Percentiles rank a stretch among this genome's conserved stretches.
These are phyloP conservation scores for Ricinus communis DNA, from an alignment of 345 rosid species.

Conservation along the genomic window DNA sequence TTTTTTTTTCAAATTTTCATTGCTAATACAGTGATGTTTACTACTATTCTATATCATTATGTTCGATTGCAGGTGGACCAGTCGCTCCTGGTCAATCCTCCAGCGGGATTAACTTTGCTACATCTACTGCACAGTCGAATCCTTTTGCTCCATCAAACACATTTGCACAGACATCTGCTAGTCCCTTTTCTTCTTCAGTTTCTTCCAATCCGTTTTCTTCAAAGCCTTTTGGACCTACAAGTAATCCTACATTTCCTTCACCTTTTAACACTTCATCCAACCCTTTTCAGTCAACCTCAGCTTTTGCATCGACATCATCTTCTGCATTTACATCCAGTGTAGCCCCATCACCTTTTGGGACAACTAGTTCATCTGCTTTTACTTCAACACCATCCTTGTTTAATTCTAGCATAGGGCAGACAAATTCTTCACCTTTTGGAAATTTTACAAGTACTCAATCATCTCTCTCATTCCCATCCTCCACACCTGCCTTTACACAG, in stretches of 20 bases:
- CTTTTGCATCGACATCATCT: slow-evolving; percentile 45
- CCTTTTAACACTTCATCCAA: slow-evolving; percentile 26
- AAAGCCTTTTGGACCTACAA: slow-evolving; percentile 43
- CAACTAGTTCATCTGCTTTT: slow-evolving; percentile 54
- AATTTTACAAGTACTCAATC: slow-evolving; percentile 55
- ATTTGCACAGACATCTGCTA: slow-evolving; percentile 53
- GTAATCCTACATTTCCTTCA: slow-evolving; percentile 34
- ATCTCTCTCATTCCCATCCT: slow-evolving; percentile 54
- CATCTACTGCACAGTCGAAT: slow-evolving; percentile 47
- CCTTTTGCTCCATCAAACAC: slow-evolving; percentile 48
- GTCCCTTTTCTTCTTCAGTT: slow-evolving; percentile 46
- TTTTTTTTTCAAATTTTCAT: slow-evolving; percentile 5
- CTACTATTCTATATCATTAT: slow-evolving; percentile 2
- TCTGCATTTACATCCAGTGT: slow-evolving; percentile 47
- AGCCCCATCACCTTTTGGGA: slow-evolving; percentile 44
- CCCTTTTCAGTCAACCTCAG: slow-evolving; percentile 50
- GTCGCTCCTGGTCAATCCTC: slow-evolving; percentile 58
- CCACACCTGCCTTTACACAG: slow-evolving; percentile 47
- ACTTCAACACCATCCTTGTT: slow-evolving; percentile 63
- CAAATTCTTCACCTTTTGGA: slow-evolving; percentile 43
- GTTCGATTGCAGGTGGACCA: slow-evolving; percentile 67
- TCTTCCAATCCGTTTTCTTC: slow-evolving; percentile 52
- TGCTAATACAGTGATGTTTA: background rate
- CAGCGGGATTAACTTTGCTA: slow-evolving; percentile 54
- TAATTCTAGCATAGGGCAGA: slow-evolving; percentile 42